Base-by-base conservation (phyloP, 176 grass and related monocot species). In the Phoenix roebelenii region DNA sequence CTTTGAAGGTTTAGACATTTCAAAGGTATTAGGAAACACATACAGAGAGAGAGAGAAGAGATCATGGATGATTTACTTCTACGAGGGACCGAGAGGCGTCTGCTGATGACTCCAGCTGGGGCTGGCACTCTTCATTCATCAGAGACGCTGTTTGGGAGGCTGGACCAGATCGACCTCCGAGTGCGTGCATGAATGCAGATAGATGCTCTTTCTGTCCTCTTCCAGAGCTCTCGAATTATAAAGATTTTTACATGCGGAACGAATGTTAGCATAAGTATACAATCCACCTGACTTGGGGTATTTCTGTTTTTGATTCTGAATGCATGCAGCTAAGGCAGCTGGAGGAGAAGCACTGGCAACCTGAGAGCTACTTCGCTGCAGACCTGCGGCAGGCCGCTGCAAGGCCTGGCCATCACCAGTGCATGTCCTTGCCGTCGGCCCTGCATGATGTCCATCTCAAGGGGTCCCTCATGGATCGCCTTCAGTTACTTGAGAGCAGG, bases 401-500 rank as follows among this genome's bases (percentile, higher is more conserved):
- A 39, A 52, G 57, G 56, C 35, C 23, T 22, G 44, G 17, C 23
- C 55, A 60, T 16, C 57, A 51, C 23, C 57, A 49, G 14, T n/a
- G 22, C 57, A 60, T 26, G 16, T 71, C 68, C 44, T 23, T 71
- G 22, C 50, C 68, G 7, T 60, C 68, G 4, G 68, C 44, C 39
- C 50, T 71, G 55, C 57, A 71, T 50, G 56, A 71, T 5, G 16
- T 52, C 44, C 56, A 52, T 19, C 16, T 71, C 55, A 71, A 71
- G 44, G 32, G 20, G 5, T 6, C 22, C 15, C 68, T 71, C 9
- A 52, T 59, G 48, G 56, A 71, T 56, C 68, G 68, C 10, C 68
- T 71, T 48, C 68, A 71, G 22, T 28, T 71, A 56, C 68, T 71
- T 17, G 68, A 71, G 68, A 50, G 39, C 56, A 55, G 68, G 5